Evolutionary conservation across 2,329 filamentous ascomycete genomes (phyloP).

Genomic region (Chrysoporthe deuterocubensis): DNA sequence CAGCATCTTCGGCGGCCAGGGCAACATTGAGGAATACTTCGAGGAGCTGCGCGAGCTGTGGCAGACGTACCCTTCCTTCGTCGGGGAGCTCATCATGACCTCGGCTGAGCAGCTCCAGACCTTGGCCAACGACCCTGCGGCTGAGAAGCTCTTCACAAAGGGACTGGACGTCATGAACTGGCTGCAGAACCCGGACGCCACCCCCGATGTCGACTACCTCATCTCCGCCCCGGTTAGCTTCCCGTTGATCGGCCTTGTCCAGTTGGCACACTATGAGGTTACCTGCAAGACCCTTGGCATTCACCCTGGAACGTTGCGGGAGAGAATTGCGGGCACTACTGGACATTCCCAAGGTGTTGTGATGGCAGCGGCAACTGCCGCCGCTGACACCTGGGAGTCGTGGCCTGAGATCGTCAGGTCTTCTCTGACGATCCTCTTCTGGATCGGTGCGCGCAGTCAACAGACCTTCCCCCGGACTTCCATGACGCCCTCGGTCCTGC

Average conservation of each 20-base stretch:
- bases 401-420: conserved; percentile 80
- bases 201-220: conserved; percentile 92
- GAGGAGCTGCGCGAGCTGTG: conserved; percentile 93
- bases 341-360: conserved; percentile 97
- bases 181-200: conserved; percentile 86
- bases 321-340: conserved; percentile 84
- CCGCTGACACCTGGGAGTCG: conserved; percentile 90
- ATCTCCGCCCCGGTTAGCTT: conserved; percentile 95
- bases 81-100: conserved; percentile 80
- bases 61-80: conserved; percentile 87
- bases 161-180: conserved; percentile 94
- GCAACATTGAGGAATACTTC: conserved; percentile 99
- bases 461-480: conserved; percentile 97
- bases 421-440: conserved; percentile 92
- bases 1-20: conserved; percentile 94
- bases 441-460: conserved; percentile 96
- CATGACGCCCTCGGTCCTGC: conserved; percentile 84
- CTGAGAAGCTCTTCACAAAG: conserved; percentile 95
- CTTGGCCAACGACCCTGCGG: conserved; percentile 79
- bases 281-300: conserved; percentile 90
- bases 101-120: conserved; percentile 87
- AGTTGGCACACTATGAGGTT: conserved; percentile 93
- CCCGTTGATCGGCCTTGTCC: conserved; percentile 92
- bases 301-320: conserved; percentile 84
- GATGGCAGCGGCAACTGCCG: conserved; percentile 87